A percentile compares a stretch with the other conserved stretches of the same genome.
These are phyloP conservation scores for Globisporangium rhizosaccharum DNA, from an alignment of 352 stramenopile species.

Conservation along the genomic window DNA sequence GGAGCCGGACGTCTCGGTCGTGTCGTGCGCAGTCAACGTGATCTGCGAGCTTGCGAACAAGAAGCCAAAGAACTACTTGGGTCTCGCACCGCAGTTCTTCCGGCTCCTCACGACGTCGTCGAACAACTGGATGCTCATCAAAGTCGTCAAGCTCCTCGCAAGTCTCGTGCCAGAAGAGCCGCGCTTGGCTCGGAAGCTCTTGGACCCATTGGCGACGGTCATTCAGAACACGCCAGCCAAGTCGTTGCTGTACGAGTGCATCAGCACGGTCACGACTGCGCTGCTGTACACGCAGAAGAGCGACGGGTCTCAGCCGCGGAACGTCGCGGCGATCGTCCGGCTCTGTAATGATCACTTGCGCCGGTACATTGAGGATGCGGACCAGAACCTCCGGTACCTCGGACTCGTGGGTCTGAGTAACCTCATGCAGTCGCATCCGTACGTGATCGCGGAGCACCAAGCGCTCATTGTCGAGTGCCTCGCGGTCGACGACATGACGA, in stretches of 20 bases:
- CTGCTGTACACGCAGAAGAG: slow-evolving; percentile 95
- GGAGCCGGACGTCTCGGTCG: slow-evolving; percentile 94
- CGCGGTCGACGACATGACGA: slow-evolving; percentile 98
- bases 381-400: slow-evolving; percentile 99
- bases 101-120: slow-evolving; percentile 94
- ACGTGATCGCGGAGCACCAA: slow-evolving; percentile 93
- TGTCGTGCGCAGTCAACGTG: slow-evolving; percentile 98
- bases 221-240: slow-evolving; percentile 98
- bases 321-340: slow-evolving; percentile 91
- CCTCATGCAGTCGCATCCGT: slow-evolving; percentile 95
- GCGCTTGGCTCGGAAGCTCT: slow-evolving; percentile 95
- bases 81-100: slow-evolving; percentile 98
- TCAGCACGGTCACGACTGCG: slow-evolving; percentile 95
- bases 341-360: slow-evolving; percentile 95
- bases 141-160: slow-evolving; percentile 98
- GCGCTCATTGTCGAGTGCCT: slow-evolving; percentile 96
- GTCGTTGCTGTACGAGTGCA: slow-evolving; percentile 97
- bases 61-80: slow-evolving; percentile 98
- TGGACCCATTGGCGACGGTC: slow-evolving; percentile 96
- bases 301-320: slow-evolving; percentile 93
- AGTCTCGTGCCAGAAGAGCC: slow-evolving; percentile 97
- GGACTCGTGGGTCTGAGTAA: slow-evolving; percentile 96
- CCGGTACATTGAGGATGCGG: slow-evolving; percentile 95
- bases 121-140: slow-evolving; percentile 99
- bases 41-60: slow-evolving; percentile 99